Evolutionary conservation across 1,284 basidiomycete species (phyloP).

Genomic region (Trichosporon inkin): DNA sequence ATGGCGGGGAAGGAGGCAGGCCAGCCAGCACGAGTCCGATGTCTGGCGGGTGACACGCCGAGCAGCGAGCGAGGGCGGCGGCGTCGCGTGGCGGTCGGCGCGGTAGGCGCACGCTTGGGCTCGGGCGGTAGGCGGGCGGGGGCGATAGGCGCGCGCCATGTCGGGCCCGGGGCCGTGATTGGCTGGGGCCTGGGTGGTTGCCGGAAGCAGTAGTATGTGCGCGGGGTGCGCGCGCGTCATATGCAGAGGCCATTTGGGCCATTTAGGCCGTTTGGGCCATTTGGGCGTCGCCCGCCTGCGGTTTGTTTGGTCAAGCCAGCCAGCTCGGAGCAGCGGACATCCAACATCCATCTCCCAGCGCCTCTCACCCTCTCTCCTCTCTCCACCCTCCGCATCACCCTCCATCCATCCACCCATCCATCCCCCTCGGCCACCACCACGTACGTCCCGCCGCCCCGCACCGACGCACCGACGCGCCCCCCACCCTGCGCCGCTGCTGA

Average conservation of each 20-base stretch:
- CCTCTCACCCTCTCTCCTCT: conserved; percentile 1
- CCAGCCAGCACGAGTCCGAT: background rate
- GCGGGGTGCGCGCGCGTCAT: background rate
- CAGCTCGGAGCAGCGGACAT: conserved; percentile 1
- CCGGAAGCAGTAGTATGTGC: background rate
- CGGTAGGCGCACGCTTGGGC: background rate
- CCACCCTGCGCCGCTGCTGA: background rate
- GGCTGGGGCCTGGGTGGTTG: background rate
- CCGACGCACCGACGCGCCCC: background rate
- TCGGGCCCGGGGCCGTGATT: background rate
- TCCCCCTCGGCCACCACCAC: background rate
- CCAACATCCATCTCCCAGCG: background rate
- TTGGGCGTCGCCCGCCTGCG: background rate
- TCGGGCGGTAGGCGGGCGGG: background rate
- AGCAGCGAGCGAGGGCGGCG: background rate
- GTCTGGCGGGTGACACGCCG: conserved; percentile 1
- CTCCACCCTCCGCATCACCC: background rate
- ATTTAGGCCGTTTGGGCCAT: background rate
- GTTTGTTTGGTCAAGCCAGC: conserved; percentile 1
- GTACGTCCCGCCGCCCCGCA: background rate
- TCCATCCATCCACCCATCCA: conserved; percentile 14
- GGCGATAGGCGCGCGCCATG: background rate
- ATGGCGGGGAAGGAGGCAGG: conserved; percentile 11
- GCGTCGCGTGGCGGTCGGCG: background rate
- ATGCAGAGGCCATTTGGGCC: background rate